A percentile compares a stretch with the other conserved stretches of the same genome.
These are phyloP conservation scores for Candida sanyiensis DNA, from an alignment of 805 yeast genomes.

Conservation along the genomic window DNA sequence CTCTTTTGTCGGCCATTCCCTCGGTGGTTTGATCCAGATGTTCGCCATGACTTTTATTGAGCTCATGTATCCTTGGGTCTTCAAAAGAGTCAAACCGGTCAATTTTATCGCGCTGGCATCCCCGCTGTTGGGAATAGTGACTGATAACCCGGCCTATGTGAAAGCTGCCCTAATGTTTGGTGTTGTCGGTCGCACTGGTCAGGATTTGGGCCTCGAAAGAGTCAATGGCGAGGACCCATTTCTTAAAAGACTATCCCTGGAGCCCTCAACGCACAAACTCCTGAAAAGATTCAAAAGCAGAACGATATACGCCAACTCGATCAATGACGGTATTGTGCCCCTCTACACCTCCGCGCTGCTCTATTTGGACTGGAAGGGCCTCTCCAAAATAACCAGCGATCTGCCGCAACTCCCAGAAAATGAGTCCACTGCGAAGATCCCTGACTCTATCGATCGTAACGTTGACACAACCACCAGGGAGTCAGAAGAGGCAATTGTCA, in stretches of 20 bases:
- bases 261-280: slow-evolving; percentile 52
- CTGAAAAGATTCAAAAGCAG: slow-evolving; percentile 54
- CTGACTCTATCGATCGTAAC: slow-evolving; percentile 5
- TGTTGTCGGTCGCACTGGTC: slow-evolving; percentile 75
- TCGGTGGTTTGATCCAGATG: slow-evolving; percentile 75
- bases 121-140: slow-evolving; percentile 69
- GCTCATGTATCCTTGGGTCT: slow-evolving; percentile 64
- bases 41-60: slow-evolving; percentile 71
- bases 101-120: slow-evolving; percentile 72
- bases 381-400: slow-evolving; percentile 14
- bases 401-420: neutral
- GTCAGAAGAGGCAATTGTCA: slow-evolving; percentile 6
- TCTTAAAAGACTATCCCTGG: slow-evolving; percentile 56
- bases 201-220: slow-evolving; percentile 58
- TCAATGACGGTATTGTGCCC: slow-evolving; percentile 81
- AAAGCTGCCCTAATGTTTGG: slow-evolving; percentile 67
- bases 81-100: slow-evolving; percentile 50
- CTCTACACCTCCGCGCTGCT: slow-evolving; percentile 65
- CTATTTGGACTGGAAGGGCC: slow-evolving; percentile 48
- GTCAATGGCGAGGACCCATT: slow-evolving; percentile 45
- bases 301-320: slow-evolving; percentile 69
- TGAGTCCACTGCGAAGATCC: slow-evolving; percentile 14
- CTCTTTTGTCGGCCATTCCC: slow-evolving; percentile 73
- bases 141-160: slow-evolving; percentile 73
- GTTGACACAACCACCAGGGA: too few relatives aligned